phyloP scores from a whole-genome alignment of 306 rosid species.

The Lathyrus aphaca region DNA sequence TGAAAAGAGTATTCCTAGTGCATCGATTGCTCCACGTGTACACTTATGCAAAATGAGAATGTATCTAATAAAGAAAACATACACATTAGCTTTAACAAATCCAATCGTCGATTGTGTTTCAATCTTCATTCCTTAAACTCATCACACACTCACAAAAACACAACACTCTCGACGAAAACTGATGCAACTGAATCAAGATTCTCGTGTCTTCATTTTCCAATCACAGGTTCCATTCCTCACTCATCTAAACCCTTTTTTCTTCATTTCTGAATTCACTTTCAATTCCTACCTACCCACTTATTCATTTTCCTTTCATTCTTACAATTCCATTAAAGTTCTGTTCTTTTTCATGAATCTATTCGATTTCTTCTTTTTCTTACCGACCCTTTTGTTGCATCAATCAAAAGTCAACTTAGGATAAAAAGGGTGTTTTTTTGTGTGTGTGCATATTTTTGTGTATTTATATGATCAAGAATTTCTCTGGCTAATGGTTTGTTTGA shows the following conservation, averaged over 20 bases:
- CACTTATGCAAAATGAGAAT: constrained; percentile 18
- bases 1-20: not conserved
- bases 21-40: constrained; percentile 9
- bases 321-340: constrained; percentile 8
- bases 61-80: constrained; percentile 14
- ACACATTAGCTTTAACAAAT: not conserved
- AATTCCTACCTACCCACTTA: constrained; percentile 11
- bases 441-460: constrained; percentile 13
- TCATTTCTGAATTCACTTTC: constrained; percentile 31
- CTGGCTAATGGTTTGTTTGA: constrained; percentile 24
- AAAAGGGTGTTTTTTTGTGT: not conserved
- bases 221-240: constrained; percentile 35
- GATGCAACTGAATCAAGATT: constrained; percentile 9
- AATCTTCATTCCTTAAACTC: constrained; percentile 20
- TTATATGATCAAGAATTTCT: constrained; percentile 1
- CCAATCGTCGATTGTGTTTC: not conserved
- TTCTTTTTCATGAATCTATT: constrained; percentile 7
- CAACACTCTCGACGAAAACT: not conserved
- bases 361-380: constrained; percentile 10
- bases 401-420: not conserved
- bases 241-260: not conserved
- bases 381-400: constrained; percentile 29
- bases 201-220: constrained; percentile 2
- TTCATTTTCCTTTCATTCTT: constrained; percentile 25
- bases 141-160: not conserved